Percentiles rank a stretch among this genome's conserved stretches.
Conservation (phyloP, 352 stramenopile genomes). For the Phytophthora uliginosa region DNA sequence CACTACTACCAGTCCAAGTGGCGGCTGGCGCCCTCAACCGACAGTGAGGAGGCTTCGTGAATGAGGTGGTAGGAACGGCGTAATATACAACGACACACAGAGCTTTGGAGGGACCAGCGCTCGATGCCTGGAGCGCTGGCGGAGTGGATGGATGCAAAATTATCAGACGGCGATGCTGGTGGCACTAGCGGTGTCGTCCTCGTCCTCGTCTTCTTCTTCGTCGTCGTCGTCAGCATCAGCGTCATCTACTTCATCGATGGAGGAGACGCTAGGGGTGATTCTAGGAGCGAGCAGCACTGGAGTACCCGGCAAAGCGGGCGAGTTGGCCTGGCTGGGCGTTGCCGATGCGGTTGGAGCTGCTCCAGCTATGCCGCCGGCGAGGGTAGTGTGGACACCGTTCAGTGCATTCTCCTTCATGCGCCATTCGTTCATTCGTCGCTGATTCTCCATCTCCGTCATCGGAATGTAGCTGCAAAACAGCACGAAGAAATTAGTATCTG, state of each 20-base stretch:
- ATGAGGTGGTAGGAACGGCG: constrained; percentile 4
- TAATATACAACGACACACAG: constrained; percentile 26
- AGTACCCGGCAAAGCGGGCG: constrained; percentile 20
- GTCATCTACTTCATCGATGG: constrained; percentile 49
- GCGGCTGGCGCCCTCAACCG: constrained; percentile 45
- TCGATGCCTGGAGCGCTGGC: not conserved
- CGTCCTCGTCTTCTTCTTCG: constrained; percentile 63
- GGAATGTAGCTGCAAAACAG: constrained; percentile 63
- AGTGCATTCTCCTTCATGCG: constrained; percentile 78
- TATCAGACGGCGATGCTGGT: constrained; percentile 45
- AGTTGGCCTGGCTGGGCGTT: constrained; percentile 23
- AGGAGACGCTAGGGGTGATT: constrained; percentile 37
- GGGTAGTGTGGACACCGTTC: constrained; percentile 35
- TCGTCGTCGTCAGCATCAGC: constrained; percentile 52
- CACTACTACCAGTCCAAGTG: constrained; percentile 90
- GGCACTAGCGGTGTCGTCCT: constrained; percentile 56
- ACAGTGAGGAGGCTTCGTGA: constrained; percentile 25
- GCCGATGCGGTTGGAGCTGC: constrained; percentile 22
- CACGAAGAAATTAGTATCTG: constrained; percentile 14
- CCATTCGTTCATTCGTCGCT: constrained; percentile 82
- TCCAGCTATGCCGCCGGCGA: constrained; percentile 25
- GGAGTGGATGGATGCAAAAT: constrained; percentile 21
- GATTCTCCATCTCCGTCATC: constrained; percentile 83
- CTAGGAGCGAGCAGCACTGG: constrained; percentile 35
- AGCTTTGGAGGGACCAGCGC: not conserved